Conservation (phyloP, 2,329 filamentous ascomycete genomes). For the Talaromyces sp. region DNA sequence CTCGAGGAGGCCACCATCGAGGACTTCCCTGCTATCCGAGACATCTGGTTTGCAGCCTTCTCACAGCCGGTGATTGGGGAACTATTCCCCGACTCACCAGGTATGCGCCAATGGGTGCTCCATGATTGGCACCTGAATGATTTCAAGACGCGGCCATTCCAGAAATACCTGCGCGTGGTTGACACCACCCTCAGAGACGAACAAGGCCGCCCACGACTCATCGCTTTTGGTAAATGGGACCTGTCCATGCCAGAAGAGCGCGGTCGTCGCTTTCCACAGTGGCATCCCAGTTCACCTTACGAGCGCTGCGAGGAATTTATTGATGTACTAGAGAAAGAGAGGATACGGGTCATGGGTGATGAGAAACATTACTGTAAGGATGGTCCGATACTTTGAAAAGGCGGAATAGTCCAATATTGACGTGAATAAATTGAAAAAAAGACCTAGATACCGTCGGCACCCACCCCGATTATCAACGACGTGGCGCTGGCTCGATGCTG, state of each 20-base stretch:
- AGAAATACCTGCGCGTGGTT: conserved; percentile 28
- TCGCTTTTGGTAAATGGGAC: conserved; percentile 33
- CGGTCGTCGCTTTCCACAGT: conserved; percentile 28
- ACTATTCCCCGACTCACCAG: conserved; percentile 29
- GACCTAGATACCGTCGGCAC: conserved; percentile 40
- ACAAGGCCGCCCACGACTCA: conserved; percentile 18
- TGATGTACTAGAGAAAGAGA: conserved; percentile 20
- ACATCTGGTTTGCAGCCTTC: conserved; percentile 29
- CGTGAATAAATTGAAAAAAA: conserved; percentile 17
- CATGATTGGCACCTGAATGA: conserved; percentile 22
- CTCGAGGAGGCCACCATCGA: conserved; percentile 22
- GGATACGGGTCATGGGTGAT: conserved; percentile 25
- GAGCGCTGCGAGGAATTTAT: conserved; percentile 23
- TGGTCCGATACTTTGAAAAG: not conserved
- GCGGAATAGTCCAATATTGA: conserved; percentile 6
- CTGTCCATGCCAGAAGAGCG: conserved; percentile 24
- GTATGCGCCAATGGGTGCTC: conserved; percentile 26
- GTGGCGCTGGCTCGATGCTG: conserved; percentile 41
- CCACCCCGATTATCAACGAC: conserved; percentile 41
- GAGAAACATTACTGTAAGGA: conserved; percentile 28
- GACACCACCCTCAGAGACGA: conserved; percentile 21
- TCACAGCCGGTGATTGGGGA: conserved; percentile 20
- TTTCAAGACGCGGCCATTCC: conserved; percentile 24
- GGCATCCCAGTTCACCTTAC: conserved; percentile 23
- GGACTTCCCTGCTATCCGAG: conserved; percentile 25